Evolutionary conservation across 2,329 filamentous ascomycete genomes (phyloP).

Genomic region (Cladobotryum mycophilum): DNA sequence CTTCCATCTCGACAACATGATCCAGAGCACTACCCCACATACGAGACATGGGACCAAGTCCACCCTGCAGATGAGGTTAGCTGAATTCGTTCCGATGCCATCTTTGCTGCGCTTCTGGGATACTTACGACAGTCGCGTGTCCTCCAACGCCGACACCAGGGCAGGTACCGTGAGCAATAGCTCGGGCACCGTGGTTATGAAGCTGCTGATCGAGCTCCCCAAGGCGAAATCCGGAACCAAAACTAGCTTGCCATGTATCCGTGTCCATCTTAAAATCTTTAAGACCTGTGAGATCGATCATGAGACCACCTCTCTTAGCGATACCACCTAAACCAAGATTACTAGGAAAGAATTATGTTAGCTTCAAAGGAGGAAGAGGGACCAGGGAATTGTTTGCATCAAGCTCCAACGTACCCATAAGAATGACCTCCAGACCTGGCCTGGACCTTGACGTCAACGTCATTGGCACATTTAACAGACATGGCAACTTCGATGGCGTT

Average conservation of each 20-base stretch:
- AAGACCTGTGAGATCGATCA: conserved; percentile 45
- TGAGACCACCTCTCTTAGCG: conserved; percentile 37
- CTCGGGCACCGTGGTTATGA: conserved; percentile 46
- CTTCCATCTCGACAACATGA: conserved; percentile 48
- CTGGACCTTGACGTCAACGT: conserved; percentile 48
- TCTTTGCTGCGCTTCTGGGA: no score
- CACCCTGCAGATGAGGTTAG: conserved; percentile 36
- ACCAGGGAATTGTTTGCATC: background rate
- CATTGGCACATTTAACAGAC: conserved; percentile 51
- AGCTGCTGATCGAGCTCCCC: conserved; percentile 45
- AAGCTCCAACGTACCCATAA: conserved; percentile 42
- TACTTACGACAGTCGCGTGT: conserved; percentile 48
- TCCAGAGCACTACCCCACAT: conserved; percentile 55
- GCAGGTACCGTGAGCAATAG: conserved; percentile 54
- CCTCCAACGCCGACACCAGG: conserved; percentile 54
- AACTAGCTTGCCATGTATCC: conserved; percentile 45
- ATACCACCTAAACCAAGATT: conserved; percentile 43
- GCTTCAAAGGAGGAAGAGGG: background rate
- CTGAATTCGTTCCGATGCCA: no score
- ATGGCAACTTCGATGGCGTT: conserved; percentile 48
- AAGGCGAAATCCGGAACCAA: conserved; percentile 49
- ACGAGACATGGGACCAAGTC: conserved; percentile 50
- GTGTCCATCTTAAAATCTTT: conserved; percentile 48
- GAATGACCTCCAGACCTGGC: conserved; percentile 60
- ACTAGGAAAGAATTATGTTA: conserved; percentile 15